phyloP scores from a whole-genome alignment of 768 basidiomycete species.

The Lentinus brumalis region DNA sequence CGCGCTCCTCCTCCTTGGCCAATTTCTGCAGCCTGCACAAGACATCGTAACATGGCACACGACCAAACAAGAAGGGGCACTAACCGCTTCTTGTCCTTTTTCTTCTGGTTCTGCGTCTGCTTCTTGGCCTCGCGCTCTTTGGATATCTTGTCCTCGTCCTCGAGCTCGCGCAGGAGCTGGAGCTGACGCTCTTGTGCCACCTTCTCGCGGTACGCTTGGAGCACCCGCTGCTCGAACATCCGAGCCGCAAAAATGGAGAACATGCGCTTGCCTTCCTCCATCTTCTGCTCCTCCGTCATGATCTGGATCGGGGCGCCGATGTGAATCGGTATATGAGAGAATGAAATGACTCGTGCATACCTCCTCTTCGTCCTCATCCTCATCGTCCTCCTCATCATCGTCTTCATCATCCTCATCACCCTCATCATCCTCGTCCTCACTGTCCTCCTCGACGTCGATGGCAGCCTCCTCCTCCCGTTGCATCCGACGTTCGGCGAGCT shows the following conservation, averaged over 20 bases:
- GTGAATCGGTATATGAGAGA: conserved; percentile 7
- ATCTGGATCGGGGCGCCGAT: conserved; percentile 40
- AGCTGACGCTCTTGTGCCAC: conserved; percentile 95
- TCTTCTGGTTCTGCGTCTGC: conserved; percentile 95
- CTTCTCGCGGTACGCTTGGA: conserved; percentile 94
- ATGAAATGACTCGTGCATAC: conserved; percentile 19
- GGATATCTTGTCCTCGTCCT: conserved; percentile 88
- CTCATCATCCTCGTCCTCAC: conserved; percentile 53
- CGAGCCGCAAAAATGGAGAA: conserved; percentile 99
- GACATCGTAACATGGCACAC: conserved; percentile 10
- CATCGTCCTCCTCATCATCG: conserved; percentile 52
- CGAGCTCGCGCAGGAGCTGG: conserved; percentile 91
- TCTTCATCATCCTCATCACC: conserved; percentile 53
- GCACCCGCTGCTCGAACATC: conserved; percentile 98
- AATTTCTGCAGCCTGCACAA: conserved; percentile 78
- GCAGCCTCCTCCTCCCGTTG: conserved; percentile 78
- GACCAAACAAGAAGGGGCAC: conserved; percentile 16
- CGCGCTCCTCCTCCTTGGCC: conserved; percentile 90
- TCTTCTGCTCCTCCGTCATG: conserved; percentile 96
- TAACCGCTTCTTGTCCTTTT: conserved; percentile 98
- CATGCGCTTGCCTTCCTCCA: conserved; percentile 99
- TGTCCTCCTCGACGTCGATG: conserved; percentile 46
- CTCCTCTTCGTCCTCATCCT: conserved; percentile 54
- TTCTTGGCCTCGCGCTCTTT: conserved; percentile 91
- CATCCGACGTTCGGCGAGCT: conserved; percentile 92